Evolutionary conservation across 441 rosid genomes (phyloP), one percentile per base, ranked within the genome.

Genomic region (Isatis lusitanica): DNA sequence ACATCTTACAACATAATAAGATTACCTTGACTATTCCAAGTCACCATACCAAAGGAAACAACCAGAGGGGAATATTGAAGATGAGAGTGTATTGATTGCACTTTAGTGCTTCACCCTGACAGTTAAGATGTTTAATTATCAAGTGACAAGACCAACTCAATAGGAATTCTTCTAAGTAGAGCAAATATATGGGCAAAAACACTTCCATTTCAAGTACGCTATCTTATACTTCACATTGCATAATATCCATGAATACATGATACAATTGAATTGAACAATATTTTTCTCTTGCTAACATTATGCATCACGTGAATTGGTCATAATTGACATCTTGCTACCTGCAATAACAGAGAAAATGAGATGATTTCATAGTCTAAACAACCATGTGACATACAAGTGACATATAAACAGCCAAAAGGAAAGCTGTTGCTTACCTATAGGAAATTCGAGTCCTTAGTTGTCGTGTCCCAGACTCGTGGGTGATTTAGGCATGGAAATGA

Each of bases 401-500:
- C 42, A 9, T 44, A 44, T 15, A 43, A 35, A 65, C 3, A 15
- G 1, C 39, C 36, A n/a, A 57, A 40, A 5, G 10, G 57, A 66
- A 46, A 59, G 3, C 16, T 38, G 72, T 56, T 73, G 73, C 63
- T 28, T 48, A 58, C 42, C 61, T 39, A 30, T 58, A 66, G 64
- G 66, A 65, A 57, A 38, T 21, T 16, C 13, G 62, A 56, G 66
- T 60, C 48, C 48, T 50, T 60, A 21, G 26, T 38, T 9, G 35
- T 55, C 21, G 43, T 26, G 36, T 17, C 44, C n/a, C 60, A 38
- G 35, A 69, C 51, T 51, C 56, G 11, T 12, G 31, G 67, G 39
- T 58, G 50, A 42, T 58, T 77, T 82, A 92, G 12, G 80, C 79
- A 46, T 81, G 88, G 73, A 93, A 88, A 80, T 87, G 90, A 81